A percentile compares a stretch with the other conserved stretches of the same genome.
Conservation (phyloP, 2,329 filamentous ascomycete genomes). For the Aspergillus hiratsukae region DNA sequence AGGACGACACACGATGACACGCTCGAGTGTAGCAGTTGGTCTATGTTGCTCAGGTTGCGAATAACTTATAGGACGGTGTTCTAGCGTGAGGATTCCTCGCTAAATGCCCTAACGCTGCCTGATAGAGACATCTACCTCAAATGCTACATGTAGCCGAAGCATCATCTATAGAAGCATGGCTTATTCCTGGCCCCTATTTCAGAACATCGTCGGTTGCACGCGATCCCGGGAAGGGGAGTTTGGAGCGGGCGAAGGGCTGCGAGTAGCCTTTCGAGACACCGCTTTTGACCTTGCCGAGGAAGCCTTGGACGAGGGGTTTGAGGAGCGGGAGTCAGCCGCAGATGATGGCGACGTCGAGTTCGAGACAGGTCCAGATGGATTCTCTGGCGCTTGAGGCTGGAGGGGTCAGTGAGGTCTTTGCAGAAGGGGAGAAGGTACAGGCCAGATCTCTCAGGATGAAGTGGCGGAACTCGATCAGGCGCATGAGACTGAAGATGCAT, state of each 20-base stretch:
- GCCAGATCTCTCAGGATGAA: conserved; percentile 8
- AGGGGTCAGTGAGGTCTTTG: background rate
- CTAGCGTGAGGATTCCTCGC: too few relatives aligned
- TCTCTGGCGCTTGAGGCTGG: conserved; percentile 18
- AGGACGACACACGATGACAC: too few relatives aligned
- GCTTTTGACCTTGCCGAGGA: conserved; percentile 5
- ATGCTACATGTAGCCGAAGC: too few relatives aligned
- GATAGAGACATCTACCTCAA: too few relatives aligned
- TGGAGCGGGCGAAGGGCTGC: background rate
- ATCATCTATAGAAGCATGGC: too few relatives aligned
- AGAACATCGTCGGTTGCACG: conserved; percentile 1
- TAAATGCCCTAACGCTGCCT: too few relatives aligned
- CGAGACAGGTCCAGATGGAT: conserved; percentile 19
- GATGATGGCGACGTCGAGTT: conserved; percentile 18
- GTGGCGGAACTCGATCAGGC: conserved; percentile 10
- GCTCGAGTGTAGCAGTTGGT: too few relatives aligned
- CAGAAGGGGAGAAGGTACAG: background rate
- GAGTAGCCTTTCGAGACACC: conserved; percentile 5
- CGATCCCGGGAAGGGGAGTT: conserved; percentile 3
- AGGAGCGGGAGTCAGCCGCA: conserved; percentile 17
- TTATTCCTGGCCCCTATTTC: too few relatives aligned
- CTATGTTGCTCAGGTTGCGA: too few relatives aligned
- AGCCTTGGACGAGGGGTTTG: conserved; percentile 13
- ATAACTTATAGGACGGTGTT: too few relatives aligned
- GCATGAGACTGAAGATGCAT: conserved; percentile 18